These are phyloP conservation scores for Erodium moschatum DNA, from an alignment of 441 rosid genomes.

Conservation along the genomic window DNA sequence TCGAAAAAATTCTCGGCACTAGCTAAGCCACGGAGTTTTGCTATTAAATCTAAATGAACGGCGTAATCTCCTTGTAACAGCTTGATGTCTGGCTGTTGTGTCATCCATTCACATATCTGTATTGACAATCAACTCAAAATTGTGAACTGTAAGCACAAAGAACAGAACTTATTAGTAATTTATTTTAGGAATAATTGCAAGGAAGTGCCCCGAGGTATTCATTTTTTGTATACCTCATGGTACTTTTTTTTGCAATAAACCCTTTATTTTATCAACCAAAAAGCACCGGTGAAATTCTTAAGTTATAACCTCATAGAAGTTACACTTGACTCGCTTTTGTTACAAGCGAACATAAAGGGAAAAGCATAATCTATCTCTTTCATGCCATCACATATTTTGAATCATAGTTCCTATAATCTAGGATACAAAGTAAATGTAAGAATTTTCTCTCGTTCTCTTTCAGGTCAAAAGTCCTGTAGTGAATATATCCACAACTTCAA, in stretches of 20 bases:
- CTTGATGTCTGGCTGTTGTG: conserved; percentile 51
- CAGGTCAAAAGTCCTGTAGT: neutral
- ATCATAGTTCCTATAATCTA: neutral
- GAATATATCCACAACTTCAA: neutral
- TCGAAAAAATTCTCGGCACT: conserved; percentile 80
- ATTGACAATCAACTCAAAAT: conserved; percentile 9
- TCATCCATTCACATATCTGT: conserved; percentile 89
- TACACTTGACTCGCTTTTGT: neutral
- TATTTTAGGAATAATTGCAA: no score
- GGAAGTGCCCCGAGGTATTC: no score
- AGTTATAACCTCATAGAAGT: neutral
- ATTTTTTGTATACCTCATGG: no score
- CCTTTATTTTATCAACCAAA: neutral
- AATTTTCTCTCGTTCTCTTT: neutral
- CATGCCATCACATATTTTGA: neutral
- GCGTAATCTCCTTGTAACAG: conserved; percentile 77
- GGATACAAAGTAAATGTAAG: neutral
- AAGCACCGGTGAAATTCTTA: neutral
- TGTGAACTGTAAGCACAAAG: conserved; percentile 2
- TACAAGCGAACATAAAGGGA: neutral
- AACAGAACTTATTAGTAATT: neutral
- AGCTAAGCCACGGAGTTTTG: conserved; percentile 58
- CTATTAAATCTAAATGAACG: conserved; percentile 72
- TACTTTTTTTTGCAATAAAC: no score
- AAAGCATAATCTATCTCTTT: neutral